Percentiles rank a stretch among this genome's conserved stretches.
Evolutionary conservation across 192 early-diverging fungal genomes (phyloP).

Genomic region (Rhizophagus clarus): DNA sequence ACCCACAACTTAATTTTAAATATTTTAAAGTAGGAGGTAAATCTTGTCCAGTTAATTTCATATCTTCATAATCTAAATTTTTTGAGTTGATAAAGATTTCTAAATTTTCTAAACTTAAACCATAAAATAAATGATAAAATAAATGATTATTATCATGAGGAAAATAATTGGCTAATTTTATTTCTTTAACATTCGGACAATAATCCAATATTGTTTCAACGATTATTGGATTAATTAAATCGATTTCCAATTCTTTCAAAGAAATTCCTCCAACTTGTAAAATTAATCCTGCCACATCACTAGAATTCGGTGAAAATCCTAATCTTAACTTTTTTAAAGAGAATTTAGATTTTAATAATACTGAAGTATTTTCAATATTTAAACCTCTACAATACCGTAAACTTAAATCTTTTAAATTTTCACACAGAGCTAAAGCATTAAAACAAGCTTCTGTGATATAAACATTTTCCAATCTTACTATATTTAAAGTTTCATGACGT

Average conservation of each 20-base stretch:
- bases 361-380: not conserved
- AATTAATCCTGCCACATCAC: not conserved
- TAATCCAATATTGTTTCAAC: not conserved
- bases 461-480: slow-evolving; percentile 3
- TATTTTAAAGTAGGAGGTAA: slow-evolving; percentile 4
- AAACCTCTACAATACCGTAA: not conserved
- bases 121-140: not conserved
- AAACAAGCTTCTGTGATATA: not conserved
- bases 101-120: not conserved
- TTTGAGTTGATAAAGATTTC: not conserved
- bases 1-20: slow-evolving; percentile 2
- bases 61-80: slow-evolving; percentile 3
- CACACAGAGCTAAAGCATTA: not conserved
- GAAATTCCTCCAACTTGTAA: not conserved
- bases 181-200: not conserved
- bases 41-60: not conserved
- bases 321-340: not conserved
- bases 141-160: not conserved
- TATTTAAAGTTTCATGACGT: not conserved
- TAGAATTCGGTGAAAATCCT: not conserved
- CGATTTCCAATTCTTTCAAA: not conserved
- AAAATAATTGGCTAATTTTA: not conserved
- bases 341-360: not conserved
- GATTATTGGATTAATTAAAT: not conserved
- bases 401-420: not conserved